Evolutionary conservation across 495 filamentous ascomycete species (phyloP).

Genomic region (Elasticomyces elasticus): DNA sequence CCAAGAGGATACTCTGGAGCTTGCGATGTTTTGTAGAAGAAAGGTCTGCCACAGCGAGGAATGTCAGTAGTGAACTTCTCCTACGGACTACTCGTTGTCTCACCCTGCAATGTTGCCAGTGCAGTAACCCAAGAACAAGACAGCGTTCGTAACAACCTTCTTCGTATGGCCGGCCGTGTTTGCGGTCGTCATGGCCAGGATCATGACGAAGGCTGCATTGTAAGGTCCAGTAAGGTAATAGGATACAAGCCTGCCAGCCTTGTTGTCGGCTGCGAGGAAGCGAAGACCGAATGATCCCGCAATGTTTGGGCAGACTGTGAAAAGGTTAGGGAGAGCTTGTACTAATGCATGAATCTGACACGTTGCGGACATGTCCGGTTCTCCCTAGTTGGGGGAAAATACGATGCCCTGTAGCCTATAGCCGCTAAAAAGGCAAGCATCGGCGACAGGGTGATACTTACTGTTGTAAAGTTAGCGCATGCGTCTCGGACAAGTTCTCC

Average conservation of each 20-base stretch:
- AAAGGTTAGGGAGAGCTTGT: too few species aligned
- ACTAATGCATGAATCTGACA: too few species aligned
- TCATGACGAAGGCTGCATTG: conserved; percentile 50
- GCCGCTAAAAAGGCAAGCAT: too few species aligned
- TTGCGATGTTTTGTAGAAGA: conserved; percentile 52
- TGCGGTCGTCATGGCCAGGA: conserved; percentile 48
- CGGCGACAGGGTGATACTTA: too few species aligned
- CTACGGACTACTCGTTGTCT: neutral
- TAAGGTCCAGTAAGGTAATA: conserved; percentile 52
- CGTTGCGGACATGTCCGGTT: neutral
- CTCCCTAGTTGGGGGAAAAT: conserved; percentile 19
- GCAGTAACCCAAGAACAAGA: conserved; percentile 19
- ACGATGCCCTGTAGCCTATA: too few species aligned
- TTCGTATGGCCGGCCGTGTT: conserved; percentile 54
- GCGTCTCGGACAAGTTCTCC: too few species aligned
- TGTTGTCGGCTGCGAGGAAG: conserved; percentile 39
- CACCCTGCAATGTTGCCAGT: conserved; percentile 41
- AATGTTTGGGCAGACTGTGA: conserved; percentile 43
- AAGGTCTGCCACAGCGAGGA: conserved; percentile 32
- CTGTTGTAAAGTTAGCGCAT: too few species aligned
- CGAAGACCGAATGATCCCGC: conserved; percentile 46
- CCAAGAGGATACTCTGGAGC: conserved; percentile 47
- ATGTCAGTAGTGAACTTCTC: neutral
- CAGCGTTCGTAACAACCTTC: conserved; percentile 49
- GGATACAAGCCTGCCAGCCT: conserved; percentile 44